Percentiles rank a stretch among this genome's conserved stretches.
These are phyloP conservation scores for Triticum aestivum DNA, from an alignment of 176 grass and related monocot genomes.

Conservation along the genomic window DNA sequence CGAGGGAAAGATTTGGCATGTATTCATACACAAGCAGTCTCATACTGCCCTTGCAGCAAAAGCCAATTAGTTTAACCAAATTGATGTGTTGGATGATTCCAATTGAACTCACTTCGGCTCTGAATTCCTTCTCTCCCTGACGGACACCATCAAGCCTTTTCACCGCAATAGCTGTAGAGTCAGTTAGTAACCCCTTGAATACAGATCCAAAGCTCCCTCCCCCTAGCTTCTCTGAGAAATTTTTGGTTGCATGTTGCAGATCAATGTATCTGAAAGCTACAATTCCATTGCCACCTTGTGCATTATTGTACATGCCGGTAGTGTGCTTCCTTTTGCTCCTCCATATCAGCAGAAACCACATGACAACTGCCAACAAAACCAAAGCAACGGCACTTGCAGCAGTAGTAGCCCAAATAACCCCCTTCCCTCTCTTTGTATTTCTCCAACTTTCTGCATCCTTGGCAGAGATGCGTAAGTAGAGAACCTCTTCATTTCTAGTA, in stretches of 20 bases:
- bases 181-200: conserved; percentile 30
- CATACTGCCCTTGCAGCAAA: conserved; percentile 25
- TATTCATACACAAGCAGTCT: conserved; percentile 43
- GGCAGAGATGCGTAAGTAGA: conserved; percentile 47
- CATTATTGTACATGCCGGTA: neutral
- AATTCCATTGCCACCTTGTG: conserved; percentile 24
- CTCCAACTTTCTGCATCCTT: conserved; percentile 30
- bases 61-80: conserved; percentile 43
- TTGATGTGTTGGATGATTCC: conserved; percentile 49
- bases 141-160: conserved; percentile 28
- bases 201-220: conserved; percentile 48
- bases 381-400: conserved; percentile 2
- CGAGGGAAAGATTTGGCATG: conserved; percentile 47
- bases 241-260: conserved; percentile 35
- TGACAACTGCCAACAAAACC: neutral
- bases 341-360: neutral
- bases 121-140: conserved; percentile 50
- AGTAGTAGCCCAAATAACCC: neutral
- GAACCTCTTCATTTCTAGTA: neutral
- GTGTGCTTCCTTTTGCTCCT: conserved; percentile 15
- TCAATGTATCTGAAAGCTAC: conserved; percentile 23
- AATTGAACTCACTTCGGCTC: conserved; percentile 50
- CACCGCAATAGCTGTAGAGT: conserved; percentile 35
- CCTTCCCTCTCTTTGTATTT: neutral
- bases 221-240: conserved; percentile 45